A percentile compares a stretch with the other conserved stretches of the same genome.
phyloP scores from a whole-genome alignment of 2,329 filamentous ascomycete genomes.

The Uncinocarpus reesii region DNA sequence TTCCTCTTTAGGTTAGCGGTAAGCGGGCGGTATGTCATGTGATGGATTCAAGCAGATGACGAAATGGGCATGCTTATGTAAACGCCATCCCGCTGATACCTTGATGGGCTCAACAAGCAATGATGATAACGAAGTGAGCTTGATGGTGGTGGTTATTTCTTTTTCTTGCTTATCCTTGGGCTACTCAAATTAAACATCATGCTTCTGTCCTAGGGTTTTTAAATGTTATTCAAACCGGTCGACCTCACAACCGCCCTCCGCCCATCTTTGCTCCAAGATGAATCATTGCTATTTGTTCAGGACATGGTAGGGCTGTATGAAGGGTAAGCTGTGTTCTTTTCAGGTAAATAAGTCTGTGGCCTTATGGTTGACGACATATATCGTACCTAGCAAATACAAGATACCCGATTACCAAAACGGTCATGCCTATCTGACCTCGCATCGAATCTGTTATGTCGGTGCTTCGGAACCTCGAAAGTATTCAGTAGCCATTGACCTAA shows the following conservation, averaged over 20 bases:
- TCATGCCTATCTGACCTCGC: conserved; percentile 90
- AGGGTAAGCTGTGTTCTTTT: conserved; percentile 53
- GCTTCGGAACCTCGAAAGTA: conserved; percentile 72
- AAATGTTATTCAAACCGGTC: conserved; percentile 94
- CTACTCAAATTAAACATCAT: conserved; percentile 10
- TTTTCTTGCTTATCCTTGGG: not conserved
- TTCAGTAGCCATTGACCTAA: conserved; percentile 76
- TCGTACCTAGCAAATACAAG: conserved; percentile 67
- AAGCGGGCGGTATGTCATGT: not conserved
- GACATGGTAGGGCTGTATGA: conserved; percentile 96
- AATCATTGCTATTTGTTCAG: conserved; percentile 91
- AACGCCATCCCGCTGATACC: not conserved
- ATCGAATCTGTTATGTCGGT: conserved; percentile 91
- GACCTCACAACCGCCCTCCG: conserved; percentile 94
- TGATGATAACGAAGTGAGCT: not conserved
- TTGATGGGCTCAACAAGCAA: not conserved
- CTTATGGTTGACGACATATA: not conserved
- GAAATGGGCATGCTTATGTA: not conserved
- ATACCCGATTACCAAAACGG: conserved; percentile 89
- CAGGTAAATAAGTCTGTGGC: conserved; percentile 7
- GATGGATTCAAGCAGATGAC: not conserved
- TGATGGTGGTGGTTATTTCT: not conserved
- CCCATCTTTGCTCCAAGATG: conserved; percentile 83
- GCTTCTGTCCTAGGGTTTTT: conserved; percentile 38
- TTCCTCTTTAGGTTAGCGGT: not conserved